Evolutionary conservation across 78 protist species (phyloP).

Genomic region (Dictyostelium capitatum): DNA sequence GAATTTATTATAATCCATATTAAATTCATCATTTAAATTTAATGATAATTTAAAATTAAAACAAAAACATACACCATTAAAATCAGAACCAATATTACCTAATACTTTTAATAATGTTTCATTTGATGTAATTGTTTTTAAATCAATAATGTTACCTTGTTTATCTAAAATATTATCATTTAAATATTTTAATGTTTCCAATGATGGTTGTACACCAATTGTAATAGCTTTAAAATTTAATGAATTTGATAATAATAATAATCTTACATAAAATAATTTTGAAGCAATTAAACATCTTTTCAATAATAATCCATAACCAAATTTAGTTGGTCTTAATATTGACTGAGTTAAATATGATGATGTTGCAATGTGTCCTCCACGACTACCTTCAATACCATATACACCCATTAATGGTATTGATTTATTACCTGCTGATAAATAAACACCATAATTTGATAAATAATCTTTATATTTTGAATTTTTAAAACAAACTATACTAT

Average conservation of each 20-base stretch:
- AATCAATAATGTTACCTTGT: neutral
- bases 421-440: neutral
- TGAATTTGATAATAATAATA: neutral
- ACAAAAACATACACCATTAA: neutral
- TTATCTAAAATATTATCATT: neutral
- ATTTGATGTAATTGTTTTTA: neutral
- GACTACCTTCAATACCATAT: constrained; percentile 9
- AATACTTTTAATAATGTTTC: neutral
- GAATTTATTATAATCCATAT: neutral
- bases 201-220: neutral
- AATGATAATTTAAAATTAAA: neutral
- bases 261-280: neutral
- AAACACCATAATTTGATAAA: neutral
- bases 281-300: neutral
- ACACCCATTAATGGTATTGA: neutral
- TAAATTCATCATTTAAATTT: neutral
- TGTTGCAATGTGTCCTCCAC: neutral
- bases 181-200: neutral
- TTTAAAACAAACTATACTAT: constrained; percentile 5
- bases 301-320: neutral
- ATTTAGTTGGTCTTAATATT: neutral
- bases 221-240: neutral
- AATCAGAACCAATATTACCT: neutral
- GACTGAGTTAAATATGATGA: neutral
- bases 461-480: neutral